Conservation (phyloP, 2,329 filamentous ascomycete species). For the Talaromyces sp. region DNA sequence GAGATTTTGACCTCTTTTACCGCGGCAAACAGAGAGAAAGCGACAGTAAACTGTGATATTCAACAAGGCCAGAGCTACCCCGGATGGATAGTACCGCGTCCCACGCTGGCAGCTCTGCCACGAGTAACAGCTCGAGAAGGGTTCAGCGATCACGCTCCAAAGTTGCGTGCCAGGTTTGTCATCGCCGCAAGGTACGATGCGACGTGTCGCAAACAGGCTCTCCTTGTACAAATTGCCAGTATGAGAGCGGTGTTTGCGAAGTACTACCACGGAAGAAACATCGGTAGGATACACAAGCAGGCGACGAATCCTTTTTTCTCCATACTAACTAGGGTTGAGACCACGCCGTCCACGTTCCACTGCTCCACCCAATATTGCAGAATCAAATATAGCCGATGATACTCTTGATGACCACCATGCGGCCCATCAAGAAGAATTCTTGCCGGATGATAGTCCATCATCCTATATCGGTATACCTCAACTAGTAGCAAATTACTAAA, state of each 20-base stretch:
- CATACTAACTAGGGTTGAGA: neutral
- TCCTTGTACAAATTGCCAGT: slow-evolving; percentile 80
- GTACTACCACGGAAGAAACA: neutral
- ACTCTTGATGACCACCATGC: neutral
- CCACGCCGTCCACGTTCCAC: neutral
- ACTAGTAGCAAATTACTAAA: neutral
- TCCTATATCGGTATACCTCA: neutral
- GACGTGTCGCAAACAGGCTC: slow-evolving; percentile 84
- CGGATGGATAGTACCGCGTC: neutral
- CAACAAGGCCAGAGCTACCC: neutral
- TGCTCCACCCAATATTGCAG: neutral
- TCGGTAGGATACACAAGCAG: neutral
- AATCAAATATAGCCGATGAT: neutral
- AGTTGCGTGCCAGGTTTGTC: slow-evolving; percentile 83
- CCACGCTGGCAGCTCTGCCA: neutral
- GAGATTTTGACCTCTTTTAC: neutral
- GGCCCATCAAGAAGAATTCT: neutral
- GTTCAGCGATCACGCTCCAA: neutral
- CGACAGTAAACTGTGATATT: no score
- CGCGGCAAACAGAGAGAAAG: neutral
- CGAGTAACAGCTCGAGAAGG: neutral
- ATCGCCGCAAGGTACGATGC: slow-evolving; percentile 86
- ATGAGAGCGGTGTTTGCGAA: slow-evolving; percentile 32
- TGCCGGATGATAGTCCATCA: neutral
- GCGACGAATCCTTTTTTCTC: neutral